A percentile compares a stretch with the other conserved stretches of the same genome.
phyloP scores from a whole-genome alignment of 106 monocot genomes.

The Dendrobium nobile region DNA sequence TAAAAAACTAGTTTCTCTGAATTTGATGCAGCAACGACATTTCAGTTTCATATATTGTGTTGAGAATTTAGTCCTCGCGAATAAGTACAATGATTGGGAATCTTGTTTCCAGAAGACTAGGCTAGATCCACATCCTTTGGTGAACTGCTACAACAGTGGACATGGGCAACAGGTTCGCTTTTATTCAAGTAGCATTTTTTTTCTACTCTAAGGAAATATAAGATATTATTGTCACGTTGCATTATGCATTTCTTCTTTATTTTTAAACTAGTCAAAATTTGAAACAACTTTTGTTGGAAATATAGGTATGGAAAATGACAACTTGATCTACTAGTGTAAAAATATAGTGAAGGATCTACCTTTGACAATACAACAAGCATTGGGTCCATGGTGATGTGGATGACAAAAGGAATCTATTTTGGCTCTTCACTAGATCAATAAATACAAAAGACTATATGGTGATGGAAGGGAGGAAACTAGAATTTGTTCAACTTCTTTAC shows the following conservation, averaged over 20 bases:
- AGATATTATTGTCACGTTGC: not conserved
- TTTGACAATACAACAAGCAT: too few relatives aligned
- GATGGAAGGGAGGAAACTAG: too few relatives aligned
- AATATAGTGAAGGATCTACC: not conserved
- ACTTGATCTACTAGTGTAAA: too few relatives aligned
- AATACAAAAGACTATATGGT: too few relatives aligned
- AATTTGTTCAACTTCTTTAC: too few relatives aligned
- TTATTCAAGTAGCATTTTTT: not conserved
- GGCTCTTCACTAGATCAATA: too few relatives aligned
- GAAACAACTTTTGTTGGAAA: not conserved
- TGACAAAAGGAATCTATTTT: too few relatives aligned
- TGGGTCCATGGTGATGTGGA: too few relatives aligned
- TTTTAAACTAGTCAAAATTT: not conserved
- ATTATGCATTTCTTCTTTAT: not conserved
- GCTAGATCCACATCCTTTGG: conserved; percentile 36
- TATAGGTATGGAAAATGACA: too few relatives aligned
- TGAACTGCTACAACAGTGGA: conserved; percentile 63
- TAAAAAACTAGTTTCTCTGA: not conserved
- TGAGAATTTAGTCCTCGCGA: conserved; percentile 51
- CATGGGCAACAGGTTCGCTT: conserved; percentile 48
- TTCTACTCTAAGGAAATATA: not conserved
- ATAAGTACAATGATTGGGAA: conserved; percentile 54
- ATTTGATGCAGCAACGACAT: conserved; percentile 58
- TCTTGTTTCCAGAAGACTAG: conserved; percentile 65
- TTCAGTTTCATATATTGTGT: conserved; percentile 78